Evolutionary conservation across 192 early-diverging fungal genomes (phyloP).

Genomic region (Umbelopsis sp.): DNA sequence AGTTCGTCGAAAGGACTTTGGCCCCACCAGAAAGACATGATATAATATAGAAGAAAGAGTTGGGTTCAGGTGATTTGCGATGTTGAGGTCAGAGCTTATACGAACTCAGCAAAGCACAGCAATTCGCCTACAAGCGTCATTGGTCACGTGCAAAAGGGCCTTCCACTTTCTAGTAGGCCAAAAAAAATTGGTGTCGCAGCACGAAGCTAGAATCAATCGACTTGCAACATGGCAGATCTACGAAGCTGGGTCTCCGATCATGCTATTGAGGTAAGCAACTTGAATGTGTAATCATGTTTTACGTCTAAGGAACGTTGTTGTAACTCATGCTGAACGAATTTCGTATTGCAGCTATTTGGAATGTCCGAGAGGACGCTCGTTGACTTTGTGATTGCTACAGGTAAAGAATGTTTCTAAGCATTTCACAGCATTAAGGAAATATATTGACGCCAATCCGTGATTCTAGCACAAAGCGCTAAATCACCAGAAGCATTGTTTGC

Average conservation of each 20-base stretch:
- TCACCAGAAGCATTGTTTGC: slow-evolving; percentile 51
- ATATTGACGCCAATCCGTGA: not conserved
- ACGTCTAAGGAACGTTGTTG: not conserved
- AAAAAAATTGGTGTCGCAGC: slow-evolving; percentile 25
- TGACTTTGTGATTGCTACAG: slow-evolving; percentile 70
- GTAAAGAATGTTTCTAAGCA: slow-evolving; percentile 24
- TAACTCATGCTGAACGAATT: too few relatives aligned
- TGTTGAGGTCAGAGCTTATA: not conserved
- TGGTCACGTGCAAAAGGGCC: not conserved
- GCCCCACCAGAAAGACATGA: slow-evolving; percentile 37
- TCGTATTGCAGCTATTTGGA: slow-evolving; percentile 48
- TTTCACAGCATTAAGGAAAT: not conserved
- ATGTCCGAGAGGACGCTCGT: slow-evolving; percentile 67
- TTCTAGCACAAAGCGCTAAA: slow-evolving; percentile 60
- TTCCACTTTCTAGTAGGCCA: not conserved
- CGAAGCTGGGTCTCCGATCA: slow-evolving; percentile 68
- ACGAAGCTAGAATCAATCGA: slow-evolving; percentile 20
- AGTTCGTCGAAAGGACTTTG: slow-evolving; percentile 34
- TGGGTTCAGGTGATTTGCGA: not conserved
- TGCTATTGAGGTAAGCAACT: slow-evolving; percentile 49
- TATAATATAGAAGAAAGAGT: slow-evolving; percentile 15
- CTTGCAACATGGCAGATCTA: slow-evolving; percentile 35
- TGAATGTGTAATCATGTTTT: not conserved
- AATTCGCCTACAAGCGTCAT: not conserved
- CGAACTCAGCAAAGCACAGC: not conserved